A percentile compares a stretch with the other conserved stretches of the same genome.
Conservation (phyloP, 306 rosid genomes). For the Citrullus colocynthis region DNA sequence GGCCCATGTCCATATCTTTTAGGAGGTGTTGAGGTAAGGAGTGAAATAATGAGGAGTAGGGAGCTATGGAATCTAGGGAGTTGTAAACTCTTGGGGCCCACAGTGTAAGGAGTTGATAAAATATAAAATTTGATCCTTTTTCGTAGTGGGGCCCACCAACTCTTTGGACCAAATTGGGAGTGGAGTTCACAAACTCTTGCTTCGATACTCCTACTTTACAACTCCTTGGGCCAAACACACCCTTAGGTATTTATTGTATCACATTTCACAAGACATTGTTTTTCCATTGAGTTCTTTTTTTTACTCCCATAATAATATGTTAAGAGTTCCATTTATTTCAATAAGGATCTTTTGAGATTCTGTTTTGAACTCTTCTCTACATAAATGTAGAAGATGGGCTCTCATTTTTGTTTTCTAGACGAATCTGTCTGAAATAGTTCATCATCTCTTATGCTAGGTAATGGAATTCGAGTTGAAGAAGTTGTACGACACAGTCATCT, state of each 20-base stretch:
- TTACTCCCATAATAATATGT: neutral
- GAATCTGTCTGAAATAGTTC: neutral
- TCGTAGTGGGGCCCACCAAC: too few relatives aligned
- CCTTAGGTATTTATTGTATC: neutral
- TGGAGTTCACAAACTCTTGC: too few relatives aligned
- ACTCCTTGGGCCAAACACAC: too few relatives aligned
- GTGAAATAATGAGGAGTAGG: too few relatives aligned
- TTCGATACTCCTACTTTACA: too few relatives aligned
- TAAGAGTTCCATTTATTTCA: neutral
- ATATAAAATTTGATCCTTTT: too few relatives aligned
- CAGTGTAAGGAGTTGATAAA: too few relatives aligned
- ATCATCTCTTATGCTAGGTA: conserved; percentile 26
- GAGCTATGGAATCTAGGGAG: too few relatives aligned
- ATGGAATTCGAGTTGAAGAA: conserved; percentile 84
- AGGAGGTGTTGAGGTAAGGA: too few relatives aligned
- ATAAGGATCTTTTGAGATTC: neutral
- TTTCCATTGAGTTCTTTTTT: neutral
- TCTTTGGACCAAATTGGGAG: too few relatives aligned
- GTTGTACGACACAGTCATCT: conserved; percentile 46
- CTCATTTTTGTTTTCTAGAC: neutral
- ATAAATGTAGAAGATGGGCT: neutral
- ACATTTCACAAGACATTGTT: neutral
- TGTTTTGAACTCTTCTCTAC: neutral
- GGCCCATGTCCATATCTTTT: neutral
- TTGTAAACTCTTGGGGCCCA: too few relatives aligned